These are phyloP conservation scores for Gentiana dahurica DNA, from an alignment of 257 asterid genomes.

Conservation along the genomic window DNA sequence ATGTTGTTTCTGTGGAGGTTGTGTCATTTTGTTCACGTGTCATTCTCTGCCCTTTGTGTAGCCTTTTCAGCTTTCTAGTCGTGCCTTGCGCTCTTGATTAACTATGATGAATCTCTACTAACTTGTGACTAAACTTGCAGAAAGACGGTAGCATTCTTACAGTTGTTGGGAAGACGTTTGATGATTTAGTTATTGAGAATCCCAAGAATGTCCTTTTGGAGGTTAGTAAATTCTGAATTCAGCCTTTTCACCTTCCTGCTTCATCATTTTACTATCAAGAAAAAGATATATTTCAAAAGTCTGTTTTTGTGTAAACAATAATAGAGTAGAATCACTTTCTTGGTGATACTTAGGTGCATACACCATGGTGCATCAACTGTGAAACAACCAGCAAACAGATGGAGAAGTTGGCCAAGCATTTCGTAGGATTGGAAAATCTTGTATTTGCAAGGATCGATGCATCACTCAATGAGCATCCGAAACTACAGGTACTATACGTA, in stretches of 20 bases:
- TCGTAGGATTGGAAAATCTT: slow-evolving; percentile 67
- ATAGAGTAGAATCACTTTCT: background rate
- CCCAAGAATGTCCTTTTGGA: slow-evolving; percentile 59
- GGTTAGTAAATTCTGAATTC: slow-evolving; percentile 30
- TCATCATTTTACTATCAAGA: background rate
- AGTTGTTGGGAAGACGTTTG: slow-evolving; percentile 82
- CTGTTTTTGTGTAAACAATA: too few relatives aligned
- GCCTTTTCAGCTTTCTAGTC: too few relatives aligned
- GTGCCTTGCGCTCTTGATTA: too few relatives aligned
- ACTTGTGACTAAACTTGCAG: slow-evolving; percentile 29
- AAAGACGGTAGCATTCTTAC: slow-evolving; percentile 46
- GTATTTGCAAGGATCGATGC: slow-evolving; percentile 84
- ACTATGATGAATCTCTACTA: too few relatives aligned
- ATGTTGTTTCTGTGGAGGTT: too few relatives aligned
- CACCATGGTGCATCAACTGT: slow-evolving; percentile 95
- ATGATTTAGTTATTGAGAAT: slow-evolving; percentile 53
- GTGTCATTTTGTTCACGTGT: too few relatives aligned
- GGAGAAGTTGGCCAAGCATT: slow-evolving; percentile 95
- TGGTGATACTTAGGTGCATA: slow-evolving; percentile 44
- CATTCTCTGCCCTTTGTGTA: too few relatives aligned
- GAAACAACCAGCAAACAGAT: slow-evolving; percentile 81
- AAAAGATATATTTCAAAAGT: background rate
- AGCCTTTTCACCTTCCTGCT: background rate
- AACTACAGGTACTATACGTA: slow-evolving; percentile 35
- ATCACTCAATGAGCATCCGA: slow-evolving; percentile 77